Percentiles rank a stretch among this genome's conserved stretches.
phyloP scores from a whole-genome alignment of 1,284 basidiomycete genomes.

The Volvariella surrecta region DNA sequence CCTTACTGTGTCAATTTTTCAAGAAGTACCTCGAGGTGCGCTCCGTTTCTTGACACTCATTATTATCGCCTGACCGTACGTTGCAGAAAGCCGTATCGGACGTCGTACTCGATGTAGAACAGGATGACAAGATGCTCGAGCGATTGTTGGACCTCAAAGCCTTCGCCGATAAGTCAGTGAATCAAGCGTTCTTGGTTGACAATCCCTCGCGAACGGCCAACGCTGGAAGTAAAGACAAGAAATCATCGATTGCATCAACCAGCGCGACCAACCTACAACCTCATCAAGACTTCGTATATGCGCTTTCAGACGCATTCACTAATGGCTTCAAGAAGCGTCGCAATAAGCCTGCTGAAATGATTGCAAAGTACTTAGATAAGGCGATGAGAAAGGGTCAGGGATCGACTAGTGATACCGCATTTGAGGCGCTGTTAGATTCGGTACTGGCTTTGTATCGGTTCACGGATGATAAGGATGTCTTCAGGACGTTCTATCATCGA shows the following conservation, averaged over 20 bases:
- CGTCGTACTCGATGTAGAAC: constrained; percentile 48
- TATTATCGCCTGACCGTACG: constrained; percentile 1
- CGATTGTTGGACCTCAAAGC: constrained; percentile 66
- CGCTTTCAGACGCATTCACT: constrained; percentile 72
- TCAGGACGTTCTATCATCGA: constrained; percentile 91
- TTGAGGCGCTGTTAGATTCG: constrained; percentile 65
- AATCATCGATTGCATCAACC: constrained; percentile 17
- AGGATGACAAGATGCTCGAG: constrained; percentile 75
- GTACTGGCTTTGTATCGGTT: constrained; percentile 82
- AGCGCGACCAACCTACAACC: constrained; percentile 22
- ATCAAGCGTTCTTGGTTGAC: constrained; percentile 29
- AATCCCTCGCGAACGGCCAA: constrained; percentile 9
- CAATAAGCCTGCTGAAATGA: constrained; percentile 90
- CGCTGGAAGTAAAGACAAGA: not conserved
- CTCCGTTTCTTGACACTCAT: not conserved
- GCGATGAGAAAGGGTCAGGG: constrained; percentile 84
- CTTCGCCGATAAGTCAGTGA: constrained; percentile 47
- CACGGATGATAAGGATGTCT: constrained; percentile 89
- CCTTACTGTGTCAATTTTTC: constrained; percentile 55
- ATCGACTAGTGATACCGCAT: constrained; percentile 59
- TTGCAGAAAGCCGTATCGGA: constrained; percentile 39
- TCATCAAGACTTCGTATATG: constrained; percentile 49
- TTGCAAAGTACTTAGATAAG: constrained; percentile 86
- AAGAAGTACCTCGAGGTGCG: constrained; percentile 18
- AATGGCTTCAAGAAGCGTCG: constrained; percentile 74